phyloP scores from a whole-genome alignment of 176 grass and related monocot genomes.

The Chloris gayana region DNA sequence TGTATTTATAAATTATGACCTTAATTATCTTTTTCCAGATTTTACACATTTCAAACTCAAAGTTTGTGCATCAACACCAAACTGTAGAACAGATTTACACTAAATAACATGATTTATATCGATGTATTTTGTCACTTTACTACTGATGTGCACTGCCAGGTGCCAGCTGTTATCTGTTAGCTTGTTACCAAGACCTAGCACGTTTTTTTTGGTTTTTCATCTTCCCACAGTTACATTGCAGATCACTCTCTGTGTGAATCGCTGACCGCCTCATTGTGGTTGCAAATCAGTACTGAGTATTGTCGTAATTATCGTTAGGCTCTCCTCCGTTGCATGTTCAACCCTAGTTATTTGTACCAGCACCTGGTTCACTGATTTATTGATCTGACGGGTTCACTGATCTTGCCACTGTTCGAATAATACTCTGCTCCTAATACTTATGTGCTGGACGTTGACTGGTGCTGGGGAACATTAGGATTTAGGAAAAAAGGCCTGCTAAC shows the following conservation, averaged over 20 bases:
- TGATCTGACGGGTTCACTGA: neutral
- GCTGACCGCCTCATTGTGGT: neutral
- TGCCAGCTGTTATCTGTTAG: neutral
- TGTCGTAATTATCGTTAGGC: neutral
- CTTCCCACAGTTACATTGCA: neutral
- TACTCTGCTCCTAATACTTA: neutral
- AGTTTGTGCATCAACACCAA: neutral
- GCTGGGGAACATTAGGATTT: neutral
- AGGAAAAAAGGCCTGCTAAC: neutral
- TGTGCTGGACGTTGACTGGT: neutral
- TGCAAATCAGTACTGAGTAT: neutral
- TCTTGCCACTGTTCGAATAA: neutral
- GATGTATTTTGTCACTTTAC: neutral
- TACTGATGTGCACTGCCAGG: neutral
- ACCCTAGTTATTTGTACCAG: neutral
- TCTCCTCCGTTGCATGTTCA: neutral
- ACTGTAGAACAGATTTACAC: neutral
- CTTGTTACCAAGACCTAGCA: conserved; percentile 1
- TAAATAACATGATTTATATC: neutral
- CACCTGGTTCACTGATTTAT: neutral
- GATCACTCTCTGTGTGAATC: neutral
- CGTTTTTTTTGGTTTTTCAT: conserved; percentile 5
- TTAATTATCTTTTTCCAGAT: neutral
- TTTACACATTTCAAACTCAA: neutral
- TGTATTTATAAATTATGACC: neutral